Conservation (phyloP, 352 stramenopile species). For the Phytophthora sp. region DNA sequence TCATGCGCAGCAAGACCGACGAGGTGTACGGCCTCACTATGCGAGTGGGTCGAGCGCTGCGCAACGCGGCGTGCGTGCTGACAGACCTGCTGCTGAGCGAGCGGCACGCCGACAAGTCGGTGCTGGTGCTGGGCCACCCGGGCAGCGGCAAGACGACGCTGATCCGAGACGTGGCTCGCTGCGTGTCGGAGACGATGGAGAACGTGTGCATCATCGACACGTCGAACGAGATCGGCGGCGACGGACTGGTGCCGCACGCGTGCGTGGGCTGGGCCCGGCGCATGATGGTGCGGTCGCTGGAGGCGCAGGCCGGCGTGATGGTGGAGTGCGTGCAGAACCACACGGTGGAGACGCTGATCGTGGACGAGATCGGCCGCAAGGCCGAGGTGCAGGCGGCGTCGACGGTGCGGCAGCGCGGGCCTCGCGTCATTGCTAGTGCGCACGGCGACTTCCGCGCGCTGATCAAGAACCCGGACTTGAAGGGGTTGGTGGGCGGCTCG, state of each 20-base stretch:
- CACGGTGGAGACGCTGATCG: conserved; percentile 85
- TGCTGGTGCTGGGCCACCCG: conserved; percentile 69
- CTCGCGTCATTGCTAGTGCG: conserved; percentile 84
- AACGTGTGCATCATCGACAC: conserved; percentile 91
- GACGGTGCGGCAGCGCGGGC: conserved; percentile 75
- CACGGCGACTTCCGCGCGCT: conserved; percentile 85
- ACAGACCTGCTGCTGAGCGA: conserved; percentile 68
- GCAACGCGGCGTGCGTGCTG: conserved; percentile 64
- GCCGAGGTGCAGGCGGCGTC: conserved; percentile 76
- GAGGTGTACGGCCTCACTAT: conserved; percentile 79
- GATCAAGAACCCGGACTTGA: conserved; percentile 86
- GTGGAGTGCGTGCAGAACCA: conserved; percentile 92
- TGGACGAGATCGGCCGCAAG: conserved; percentile 90
- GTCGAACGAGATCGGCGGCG: conserved; percentile 91
- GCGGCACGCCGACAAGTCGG: conserved; percentile 49
- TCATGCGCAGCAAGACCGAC: no score
- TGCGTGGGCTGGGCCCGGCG: conserved; percentile 75
- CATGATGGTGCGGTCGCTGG: conserved; percentile 84
- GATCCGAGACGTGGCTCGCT: conserved; percentile 78
- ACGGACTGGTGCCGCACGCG: conserved; percentile 77
- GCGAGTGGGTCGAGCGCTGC: conserved; percentile 67
- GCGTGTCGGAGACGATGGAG: conserved; percentile 59
- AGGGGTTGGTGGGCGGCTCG: conserved; percentile 77
- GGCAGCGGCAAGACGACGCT: conserved; percentile 88
- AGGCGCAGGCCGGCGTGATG: conserved; percentile 81